Conservation (phyloP, 441 rosid genomes). For the Corymbia citriodora region DNA sequence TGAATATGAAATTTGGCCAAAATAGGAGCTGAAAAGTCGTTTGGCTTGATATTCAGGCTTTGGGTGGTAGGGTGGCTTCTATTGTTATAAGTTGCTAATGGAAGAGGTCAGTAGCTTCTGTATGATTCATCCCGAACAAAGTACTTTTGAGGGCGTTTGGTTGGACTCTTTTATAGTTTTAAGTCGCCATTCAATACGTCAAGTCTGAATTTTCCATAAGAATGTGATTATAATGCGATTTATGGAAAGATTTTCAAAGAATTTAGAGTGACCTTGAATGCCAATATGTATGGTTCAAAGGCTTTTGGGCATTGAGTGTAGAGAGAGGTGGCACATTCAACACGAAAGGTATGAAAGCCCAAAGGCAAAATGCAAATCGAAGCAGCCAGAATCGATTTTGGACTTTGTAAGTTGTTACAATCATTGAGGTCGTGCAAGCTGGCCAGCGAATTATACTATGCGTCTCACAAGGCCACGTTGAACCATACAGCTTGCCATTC, state of each 20-base stretch:
- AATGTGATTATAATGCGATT: not conserved
- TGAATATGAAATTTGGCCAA: not conserved
- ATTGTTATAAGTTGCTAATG: not conserved
- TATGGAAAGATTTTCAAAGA: not conserved
- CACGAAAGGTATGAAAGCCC: not conserved
- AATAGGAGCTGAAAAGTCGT: not conserved
- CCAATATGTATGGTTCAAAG: not conserved
- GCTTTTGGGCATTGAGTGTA: not conserved
- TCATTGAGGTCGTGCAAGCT: not conserved
- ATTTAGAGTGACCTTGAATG: not conserved
- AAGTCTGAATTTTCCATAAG: not conserved
- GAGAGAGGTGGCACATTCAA: not conserved
- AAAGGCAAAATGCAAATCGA: not conserved
- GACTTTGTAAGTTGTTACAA: not conserved
- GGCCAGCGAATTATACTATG: not conserved
- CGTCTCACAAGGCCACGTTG: not conserved
- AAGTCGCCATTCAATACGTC: not conserved
- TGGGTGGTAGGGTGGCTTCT: not conserved
- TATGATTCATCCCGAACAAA: not conserved
- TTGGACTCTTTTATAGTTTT: not conserved
- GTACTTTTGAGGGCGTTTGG: not conserved
- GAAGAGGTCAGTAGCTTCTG: not conserved
- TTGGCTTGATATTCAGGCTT: not conserved
- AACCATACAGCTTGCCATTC: not conserved
- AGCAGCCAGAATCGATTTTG: not conserved